Conservation (phyloP, 208 protist species). For the Wallacemonas sp. region DNA sequence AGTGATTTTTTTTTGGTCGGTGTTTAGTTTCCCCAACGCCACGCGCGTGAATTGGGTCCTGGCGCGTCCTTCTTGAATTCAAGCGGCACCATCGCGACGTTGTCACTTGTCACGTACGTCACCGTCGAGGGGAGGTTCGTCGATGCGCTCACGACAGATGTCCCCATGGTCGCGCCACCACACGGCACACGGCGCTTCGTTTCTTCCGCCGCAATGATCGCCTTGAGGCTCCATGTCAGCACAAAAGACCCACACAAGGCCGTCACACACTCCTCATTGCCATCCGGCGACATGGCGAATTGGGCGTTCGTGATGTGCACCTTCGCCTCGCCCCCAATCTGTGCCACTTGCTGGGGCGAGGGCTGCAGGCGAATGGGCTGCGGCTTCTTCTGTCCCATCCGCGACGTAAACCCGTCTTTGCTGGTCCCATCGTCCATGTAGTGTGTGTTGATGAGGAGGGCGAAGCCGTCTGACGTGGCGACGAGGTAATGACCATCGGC, state of each 20-base stretch:
- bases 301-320: constrained; percentile 45
- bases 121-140: constrained; percentile 30
- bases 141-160: constrained; percentile 26
- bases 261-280: constrained; percentile 46
- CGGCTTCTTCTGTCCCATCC: constrained; percentile 64
- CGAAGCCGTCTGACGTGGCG: constrained; percentile 35
- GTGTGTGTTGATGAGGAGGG: constrained; percentile 54
- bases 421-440: constrained; percentile 33
- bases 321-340: constrained; percentile 37
- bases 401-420: constrained; percentile 39
- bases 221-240: constrained; percentile 56
- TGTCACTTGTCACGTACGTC: constrained; percentile 24
- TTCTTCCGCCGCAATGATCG: constrained; percentile 34
- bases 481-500: constrained; percentile 60
- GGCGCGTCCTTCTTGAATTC: constrained; percentile 19
- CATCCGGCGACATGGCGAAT: constrained; percentile 40
- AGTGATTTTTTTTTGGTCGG: background rate
- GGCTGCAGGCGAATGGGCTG: constrained; percentile 44
- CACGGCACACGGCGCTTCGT: constrained; percentile 30
- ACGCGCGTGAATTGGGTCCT: constrained; percentile 9
- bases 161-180: constrained; percentile 22
- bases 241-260: constrained; percentile 47
- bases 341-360: constrained; percentile 32
- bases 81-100: constrained; percentile 24
- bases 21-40: constrained; percentile 26